Percentiles rank a stretch among this genome's conserved stretches.
These are phyloP conservation scores for Candida taoyuanica DNA, from an alignment of 805 yeast species.

Conservation along the genomic window DNA sequence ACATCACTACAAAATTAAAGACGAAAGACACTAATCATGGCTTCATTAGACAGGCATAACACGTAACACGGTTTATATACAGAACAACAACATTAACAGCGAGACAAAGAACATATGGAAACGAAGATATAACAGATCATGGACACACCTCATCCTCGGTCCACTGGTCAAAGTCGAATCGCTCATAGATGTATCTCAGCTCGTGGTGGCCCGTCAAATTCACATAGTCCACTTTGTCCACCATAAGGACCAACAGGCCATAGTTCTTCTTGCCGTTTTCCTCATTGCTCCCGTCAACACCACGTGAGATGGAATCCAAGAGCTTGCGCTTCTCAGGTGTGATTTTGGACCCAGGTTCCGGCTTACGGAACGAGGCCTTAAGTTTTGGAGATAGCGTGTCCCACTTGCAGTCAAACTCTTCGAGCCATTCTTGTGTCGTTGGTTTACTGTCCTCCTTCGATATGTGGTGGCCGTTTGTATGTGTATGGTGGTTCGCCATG, in stretches of 20 bases:
- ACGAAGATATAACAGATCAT: constrained; percentile 21
- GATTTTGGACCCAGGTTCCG: constrained; percentile 62
- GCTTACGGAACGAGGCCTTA: constrained; percentile 66
- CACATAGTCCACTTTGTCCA: constrained; percentile 66
- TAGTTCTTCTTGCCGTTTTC: constrained; percentile 58
- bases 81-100: not conserved
- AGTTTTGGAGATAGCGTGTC: constrained; percentile 47
- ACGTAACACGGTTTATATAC: not conserved
- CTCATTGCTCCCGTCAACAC: constrained; percentile 75
- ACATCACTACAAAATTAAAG: no score
- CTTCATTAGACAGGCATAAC: not conserved
- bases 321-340: constrained; percentile 49
- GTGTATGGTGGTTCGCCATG: constrained; percentile 17
- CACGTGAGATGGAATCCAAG: constrained; percentile 69
- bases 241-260: constrained; percentile 62
- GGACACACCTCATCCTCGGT: constrained; percentile 77
- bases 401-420: constrained; percentile 66
- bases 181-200: constrained; percentile 45
- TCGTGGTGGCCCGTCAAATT: constrained; percentile 51
- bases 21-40: no score
- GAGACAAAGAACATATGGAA: not conserved
- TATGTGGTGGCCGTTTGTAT: constrained; percentile 40
- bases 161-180: constrained; percentile 62
- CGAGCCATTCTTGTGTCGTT: constrained; percentile 55
- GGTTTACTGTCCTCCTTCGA: constrained; percentile 12